Percentiles rank a stretch among this genome's conserved stretches.
Evolutionary conservation across 2,329 filamentous ascomycete species (phyloP).

Genomic region (Hypoxylon sp.): DNA sequence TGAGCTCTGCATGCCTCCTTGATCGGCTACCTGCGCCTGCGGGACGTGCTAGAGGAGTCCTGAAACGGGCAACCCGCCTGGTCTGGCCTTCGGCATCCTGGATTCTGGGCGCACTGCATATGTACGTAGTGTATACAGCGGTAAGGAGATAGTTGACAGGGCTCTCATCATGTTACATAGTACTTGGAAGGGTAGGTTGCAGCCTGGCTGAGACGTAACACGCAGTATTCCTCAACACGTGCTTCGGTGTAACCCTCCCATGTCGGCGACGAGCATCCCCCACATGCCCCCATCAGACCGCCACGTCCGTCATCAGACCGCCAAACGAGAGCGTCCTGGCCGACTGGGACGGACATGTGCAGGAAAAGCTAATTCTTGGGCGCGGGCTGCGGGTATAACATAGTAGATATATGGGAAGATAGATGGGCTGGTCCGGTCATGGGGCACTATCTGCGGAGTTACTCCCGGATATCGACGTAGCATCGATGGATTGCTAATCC

Average conservation of each 20-base stretch:
- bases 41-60: too few relatives aligned
- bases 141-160: not conserved
- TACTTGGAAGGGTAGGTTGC: not conserved
- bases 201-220: not conserved
- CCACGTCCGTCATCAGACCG: not conserved
- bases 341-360: not conserved
- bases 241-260: not conserved
- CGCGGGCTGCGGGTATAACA: not conserved
- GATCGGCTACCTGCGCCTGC: too few relatives aligned
- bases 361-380: not conserved
- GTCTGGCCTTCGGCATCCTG: too few relatives aligned
- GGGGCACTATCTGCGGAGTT: not conserved
- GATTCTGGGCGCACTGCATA: not conserved
- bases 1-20: too few relatives aligned
- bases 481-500: not conserved
- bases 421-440: constrained; percentile 5
- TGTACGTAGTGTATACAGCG: too few relatives aligned
- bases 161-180: not conserved
- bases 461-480: not conserved
- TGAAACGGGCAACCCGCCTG: too few relatives aligned
- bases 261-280: not conserved
- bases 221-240: not conserved
- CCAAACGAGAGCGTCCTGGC: not conserved
- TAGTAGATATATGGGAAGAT: too few relatives aligned
- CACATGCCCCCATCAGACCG: not conserved